Conservation (phyloP, 2,329 filamentous ascomycete species). For the Leptographium radiaticola region DNA sequence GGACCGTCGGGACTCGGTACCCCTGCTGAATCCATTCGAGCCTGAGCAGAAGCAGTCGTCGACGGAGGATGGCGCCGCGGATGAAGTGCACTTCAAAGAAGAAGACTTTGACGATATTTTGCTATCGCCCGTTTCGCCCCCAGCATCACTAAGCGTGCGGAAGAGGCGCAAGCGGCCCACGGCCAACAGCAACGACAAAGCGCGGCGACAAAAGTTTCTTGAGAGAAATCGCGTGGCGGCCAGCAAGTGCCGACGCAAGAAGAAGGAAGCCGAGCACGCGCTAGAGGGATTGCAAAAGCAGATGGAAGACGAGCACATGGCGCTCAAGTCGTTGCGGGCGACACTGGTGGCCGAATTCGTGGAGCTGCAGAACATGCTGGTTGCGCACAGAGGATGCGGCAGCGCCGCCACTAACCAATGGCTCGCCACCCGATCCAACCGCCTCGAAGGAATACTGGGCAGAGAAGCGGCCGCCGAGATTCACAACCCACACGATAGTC, state of each 20-base stretch:
- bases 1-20: background rate
- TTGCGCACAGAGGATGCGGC: slow-evolving; percentile 35
- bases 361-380: slow-evolving; percentile 15
- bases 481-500: background rate
- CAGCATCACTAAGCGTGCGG: background rate
- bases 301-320: slow-evolving; percentile 24
- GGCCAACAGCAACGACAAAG: slow-evolving; percentile 17
- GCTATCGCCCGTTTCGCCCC: background rate
- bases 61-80: too few relatives aligned
- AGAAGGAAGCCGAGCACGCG: slow-evolving; percentile 34
- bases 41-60: background rate
- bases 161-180: background rate
- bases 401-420: slow-evolving; percentile 39
- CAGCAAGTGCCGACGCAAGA: slow-evolving; percentile 61
- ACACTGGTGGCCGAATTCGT: background rate
- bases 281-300: slow-evolving; percentile 32
- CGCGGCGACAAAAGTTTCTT: slow-evolving; percentile 43
- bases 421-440: slow-evolving; percentile 18
- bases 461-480: background rate
- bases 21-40: background rate
- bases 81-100: background rate
- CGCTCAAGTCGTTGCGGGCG: background rate
- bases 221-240: slow-evolving; percentile 62
- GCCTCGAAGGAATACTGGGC: background rate
- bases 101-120: background rate